Evolutionary conservation across 306 rosid species (phyloP), one percentile per base, ranked within the genome.

Genomic region (Vigna trinervia): DNA sequence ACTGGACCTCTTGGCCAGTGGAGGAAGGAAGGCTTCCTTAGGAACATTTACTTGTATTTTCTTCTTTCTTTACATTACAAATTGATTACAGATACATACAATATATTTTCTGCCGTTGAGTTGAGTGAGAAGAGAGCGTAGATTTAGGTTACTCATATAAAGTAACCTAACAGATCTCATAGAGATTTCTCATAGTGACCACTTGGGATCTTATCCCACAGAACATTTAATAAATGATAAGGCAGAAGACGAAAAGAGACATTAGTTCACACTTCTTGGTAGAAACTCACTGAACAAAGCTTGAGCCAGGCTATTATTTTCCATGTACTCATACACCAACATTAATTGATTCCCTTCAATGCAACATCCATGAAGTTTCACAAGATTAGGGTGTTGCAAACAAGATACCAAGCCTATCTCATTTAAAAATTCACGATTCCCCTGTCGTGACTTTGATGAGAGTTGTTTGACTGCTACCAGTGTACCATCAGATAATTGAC

Each of bases 311-410:
- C 78, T 85, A 66, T 89, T 89, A 64, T 89, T 89, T 78, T 85
- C 88, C 87, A 89, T 52, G 85, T 84, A 89, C 80, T 89, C 94
- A 3, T 89, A 89, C 2, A 87, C 88, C 85, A 89, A 73, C 22
- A 89, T 71, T 23, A 89, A 64, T 34, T 89, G 86, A 78, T 87
- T 80, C 56, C 84, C 74, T 80, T 89, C 90, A 52, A 84, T 70
- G 70, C 91, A 89, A 77, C 81, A 87, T 51, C 94, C 94, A 43
- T 89, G 73, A 59, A 89, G 86, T 73, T 82, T 89, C 28, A 89
- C 90, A 78, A 89, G 86, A 87, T 86, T 85, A 57, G 88, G 91
- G 81, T 89, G 94, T 69, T 84, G 89, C 59, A 89, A 64, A 78
- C 85, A 84, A 52, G 94, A 85, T 15, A 89, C 83, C 85, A 83